These are phyloP conservation scores for Saprolegnia parasitica DNA, from an alignment of 352 stramenopile genomes.

Conservation along the genomic window DNA sequence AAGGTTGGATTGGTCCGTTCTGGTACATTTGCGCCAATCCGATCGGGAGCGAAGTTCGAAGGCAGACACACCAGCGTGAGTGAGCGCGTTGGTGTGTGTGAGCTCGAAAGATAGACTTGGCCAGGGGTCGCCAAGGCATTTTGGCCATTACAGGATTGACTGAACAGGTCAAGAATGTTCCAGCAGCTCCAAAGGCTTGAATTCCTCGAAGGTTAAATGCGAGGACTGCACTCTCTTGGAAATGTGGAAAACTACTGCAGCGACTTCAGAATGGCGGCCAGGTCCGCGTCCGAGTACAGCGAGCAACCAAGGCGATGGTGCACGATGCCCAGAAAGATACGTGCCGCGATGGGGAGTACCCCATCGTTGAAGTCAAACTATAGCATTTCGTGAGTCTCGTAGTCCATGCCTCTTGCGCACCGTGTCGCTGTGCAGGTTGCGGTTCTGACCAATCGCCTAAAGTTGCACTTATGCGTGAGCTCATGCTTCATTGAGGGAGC, in stretches of 20 bases:
- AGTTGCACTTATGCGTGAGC: neutral
- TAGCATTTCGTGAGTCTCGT: constrained; percentile 18
- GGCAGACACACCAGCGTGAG: too few species aligned
- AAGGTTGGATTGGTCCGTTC: too few species aligned
- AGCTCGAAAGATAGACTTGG: too few species aligned
- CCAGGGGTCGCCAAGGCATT: too few species aligned
- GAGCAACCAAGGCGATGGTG: constrained; percentile 61
- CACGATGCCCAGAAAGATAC: constrained; percentile 69
- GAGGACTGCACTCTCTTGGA: neutral
- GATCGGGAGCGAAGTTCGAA: too few species aligned
- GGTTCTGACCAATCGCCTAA: constrained; percentile 14
- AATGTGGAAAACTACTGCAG: neutral
- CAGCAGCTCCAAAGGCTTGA: neutral
- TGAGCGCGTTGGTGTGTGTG: too few species aligned
- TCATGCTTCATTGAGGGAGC: neutral
- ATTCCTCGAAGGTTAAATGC: neutral
- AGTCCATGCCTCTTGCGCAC: constrained; percentile 28
- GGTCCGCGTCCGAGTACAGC: constrained; percentile 58
- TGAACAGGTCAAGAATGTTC: too few species aligned
- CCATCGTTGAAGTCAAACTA: constrained; percentile 81
- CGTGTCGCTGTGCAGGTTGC: constrained; percentile 42
- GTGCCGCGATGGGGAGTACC: constrained; percentile 63
- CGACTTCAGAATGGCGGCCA: constrained; percentile 27
- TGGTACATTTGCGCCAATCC: too few species aligned
- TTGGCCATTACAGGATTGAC: too few species aligned